These are phyloP conservation scores for Candida sanyiensis DNA, from an alignment of 805 yeast genomes.

Conservation along the genomic window DNA sequence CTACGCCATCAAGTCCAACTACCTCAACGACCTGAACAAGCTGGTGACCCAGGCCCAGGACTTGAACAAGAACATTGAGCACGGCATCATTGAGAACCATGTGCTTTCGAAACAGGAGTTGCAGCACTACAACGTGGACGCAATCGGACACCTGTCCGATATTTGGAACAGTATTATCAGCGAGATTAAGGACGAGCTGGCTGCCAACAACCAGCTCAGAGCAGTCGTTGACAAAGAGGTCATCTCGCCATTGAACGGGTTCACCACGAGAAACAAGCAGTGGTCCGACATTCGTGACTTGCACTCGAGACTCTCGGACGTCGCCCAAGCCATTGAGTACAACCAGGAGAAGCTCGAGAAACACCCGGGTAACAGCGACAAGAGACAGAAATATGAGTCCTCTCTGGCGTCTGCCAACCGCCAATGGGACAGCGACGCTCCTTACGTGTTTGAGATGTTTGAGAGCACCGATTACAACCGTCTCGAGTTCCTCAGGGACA, in stretches of 20 bases:
- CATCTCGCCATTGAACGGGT: slow-evolving; percentile 47
- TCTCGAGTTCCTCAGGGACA: slow-evolving; percentile 55
- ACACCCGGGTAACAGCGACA: slow-evolving; percentile 19
- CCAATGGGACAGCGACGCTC: slow-evolving; percentile 76
- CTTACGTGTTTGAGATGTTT: slow-evolving; percentile 67
- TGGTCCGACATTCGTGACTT: slow-evolving; percentile 49
- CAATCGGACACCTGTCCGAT: slow-evolving; percentile 38
- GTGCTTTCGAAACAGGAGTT: slow-evolving; percentile 39
- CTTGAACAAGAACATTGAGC: slow-evolving; percentile 29
- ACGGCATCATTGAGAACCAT: slow-evolving; percentile 32
- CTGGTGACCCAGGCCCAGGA: slow-evolving; percentile 24
- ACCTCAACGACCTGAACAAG: slow-evolving; percentile 18
- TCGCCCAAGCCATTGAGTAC: slow-evolving; percentile 37
- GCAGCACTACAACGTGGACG: slow-evolving; percentile 44
- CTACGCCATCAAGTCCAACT: slow-evolving; percentile 21
- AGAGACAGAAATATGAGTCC: slow-evolving; percentile 31
- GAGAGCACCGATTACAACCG: slow-evolving; percentile 66
- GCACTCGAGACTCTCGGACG: slow-evolving; percentile 38
- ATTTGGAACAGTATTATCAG: slow-evolving; percentile 40
- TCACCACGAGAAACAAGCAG: slow-evolving; percentile 46
- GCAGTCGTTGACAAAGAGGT: slow-evolving; percentile 47
- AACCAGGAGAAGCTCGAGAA: slow-evolving; percentile 38
- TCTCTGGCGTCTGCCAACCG: slow-evolving; percentile 41
- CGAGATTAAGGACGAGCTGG: slow-evolving; percentile 41
- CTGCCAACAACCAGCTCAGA: slow-evolving; percentile 43